Evolutionary conservation across 176 grass and related monocot species (phyloP), one percentile per base, ranked within the genome.

Genomic region (Coix lacrymajobi): DNA sequence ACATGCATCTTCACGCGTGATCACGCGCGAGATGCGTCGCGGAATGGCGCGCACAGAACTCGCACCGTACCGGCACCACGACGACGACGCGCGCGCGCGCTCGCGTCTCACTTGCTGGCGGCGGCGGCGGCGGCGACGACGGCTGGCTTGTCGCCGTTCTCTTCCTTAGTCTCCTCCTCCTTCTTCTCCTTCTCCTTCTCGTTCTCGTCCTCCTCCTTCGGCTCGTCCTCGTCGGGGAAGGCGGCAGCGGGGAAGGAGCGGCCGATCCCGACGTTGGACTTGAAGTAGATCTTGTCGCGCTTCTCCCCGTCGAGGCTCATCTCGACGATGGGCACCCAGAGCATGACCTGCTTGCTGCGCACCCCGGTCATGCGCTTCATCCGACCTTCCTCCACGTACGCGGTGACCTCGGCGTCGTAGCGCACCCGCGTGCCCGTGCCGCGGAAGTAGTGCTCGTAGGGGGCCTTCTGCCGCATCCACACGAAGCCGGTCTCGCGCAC

Each of bases 301-400:
- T 28, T 83, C 19, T 38, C 73, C 9, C 82, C 87, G 62, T 83
- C 89, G 25, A 96, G 66, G 88, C 62, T 92, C 91, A 96, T 99
- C 87, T 99, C 96, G 26, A 83, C 85, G 86, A 99, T 90, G 62
- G 96, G 93, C 67, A 99, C 87, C 96, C 96, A 99, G 26, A 99
- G 83, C 73, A 99, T 52, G 72, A 99, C 72, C 91, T 96, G 93
- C 89, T 87, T 96, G 89, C 91, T 93, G 80, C 79, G 84, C 64
- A 99, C 85, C 0, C 96, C 96, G 0, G 96, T 96, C 93, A 99
- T 93, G 52, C 83, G 85, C 91, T 90, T 94, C 91, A 96, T 99
- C 89, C 79, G 87, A 0, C 85, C 87, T 3, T 90, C 80, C 93
- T 99, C 96, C 38, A 99, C 87, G 82, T 85, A 96, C 71, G 91